Evolutionary conservation across 352 stramenopile species (phyloP).

Genomic region (Phytophthora sansomeana): DNA sequence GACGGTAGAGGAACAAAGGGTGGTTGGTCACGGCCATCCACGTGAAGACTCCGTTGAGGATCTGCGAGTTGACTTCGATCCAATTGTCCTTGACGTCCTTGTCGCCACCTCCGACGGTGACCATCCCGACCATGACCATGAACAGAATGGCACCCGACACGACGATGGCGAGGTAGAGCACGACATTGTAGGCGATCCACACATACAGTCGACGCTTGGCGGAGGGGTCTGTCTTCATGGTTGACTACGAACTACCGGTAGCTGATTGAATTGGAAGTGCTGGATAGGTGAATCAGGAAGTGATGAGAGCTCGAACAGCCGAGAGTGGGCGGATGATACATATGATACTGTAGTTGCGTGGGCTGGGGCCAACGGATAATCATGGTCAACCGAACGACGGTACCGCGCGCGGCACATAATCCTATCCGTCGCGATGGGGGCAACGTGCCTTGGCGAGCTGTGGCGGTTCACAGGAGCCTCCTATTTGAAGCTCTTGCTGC

Average conservation of each 20-base stretch:
- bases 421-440: conserved; percentile 17
- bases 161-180: conserved; percentile 35
- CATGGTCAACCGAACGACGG: conserved; percentile 8
- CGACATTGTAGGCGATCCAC: conserved; percentile 45
- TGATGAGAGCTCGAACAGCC: background rate
- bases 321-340: background rate
- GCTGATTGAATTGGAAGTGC: background rate
- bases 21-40: conserved; percentile 50
- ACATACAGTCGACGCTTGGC: conserved; percentile 30
- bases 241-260: no score
- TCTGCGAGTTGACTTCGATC: conserved; percentile 55
- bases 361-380: conserved; percentile 6
- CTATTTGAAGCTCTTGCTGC: no score
- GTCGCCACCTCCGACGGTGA: conserved; percentile 30
- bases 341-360: no score
- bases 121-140: conserved; percentile 49
- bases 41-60: conserved; percentile 53
- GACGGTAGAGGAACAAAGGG: conserved; percentile 45
- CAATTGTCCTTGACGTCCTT: conserved; percentile 46
- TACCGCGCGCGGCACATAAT: conserved; percentile 9
- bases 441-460: no score
- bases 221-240: background rate
- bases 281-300: conserved; percentile 11
- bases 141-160: conserved; percentile 44
- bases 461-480: no score